Evolutionary conservation across 768 basidiomycete species (phyloP), one percentile per base, ranked within the genome.

Genomic region (Podaxis pistillaris): DNA sequence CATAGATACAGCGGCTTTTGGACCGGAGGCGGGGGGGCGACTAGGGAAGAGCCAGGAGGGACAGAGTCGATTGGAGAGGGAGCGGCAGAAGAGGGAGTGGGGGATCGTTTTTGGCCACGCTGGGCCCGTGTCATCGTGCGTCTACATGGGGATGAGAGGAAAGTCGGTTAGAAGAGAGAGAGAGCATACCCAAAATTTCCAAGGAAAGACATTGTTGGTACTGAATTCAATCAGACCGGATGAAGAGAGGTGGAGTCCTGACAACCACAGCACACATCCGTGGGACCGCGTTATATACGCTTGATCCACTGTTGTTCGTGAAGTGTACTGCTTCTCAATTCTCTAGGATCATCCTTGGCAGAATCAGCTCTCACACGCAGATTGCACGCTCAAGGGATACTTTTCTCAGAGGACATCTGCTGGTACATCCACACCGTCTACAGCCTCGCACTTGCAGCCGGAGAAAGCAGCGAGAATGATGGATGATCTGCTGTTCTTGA

Each of bases 1-100:
- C 91, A 94, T 8, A 98, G 81, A 74, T 96, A 97, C 28, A 98
- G 78, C 3, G 92, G 87, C 44, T 55, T 56, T 4, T 51, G 61
- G 8, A 36, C 40, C 3, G 40, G 61, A 7, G 52, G 51, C 4
- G 46, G 30, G 1, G 22, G 44, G 1, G 46, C 22, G 11, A 41
- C 47, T 28, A 40, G 22, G 15, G 36, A n/a, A 11, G 49, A 58
- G n/a, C 15, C 19, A 4, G 58, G 36, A 1, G 58, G 30, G 1
- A 59, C 58, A 15, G 58, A 33, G 46, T 58, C 57, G 44, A 58
- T 22, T 12, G 57, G 57, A 6, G 57, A 58, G 17, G 57, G 12
- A 13, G 37, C 30, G 33, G 8, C 33, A 1, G 33, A n/a, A 19
- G 58, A 59, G 47, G 49, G 22, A 3, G 60, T 30, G 30, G 60